phyloP scores from a whole-genome alignment of 495 filamentous ascomycete species.

The Daldinia concentrica region DNA sequence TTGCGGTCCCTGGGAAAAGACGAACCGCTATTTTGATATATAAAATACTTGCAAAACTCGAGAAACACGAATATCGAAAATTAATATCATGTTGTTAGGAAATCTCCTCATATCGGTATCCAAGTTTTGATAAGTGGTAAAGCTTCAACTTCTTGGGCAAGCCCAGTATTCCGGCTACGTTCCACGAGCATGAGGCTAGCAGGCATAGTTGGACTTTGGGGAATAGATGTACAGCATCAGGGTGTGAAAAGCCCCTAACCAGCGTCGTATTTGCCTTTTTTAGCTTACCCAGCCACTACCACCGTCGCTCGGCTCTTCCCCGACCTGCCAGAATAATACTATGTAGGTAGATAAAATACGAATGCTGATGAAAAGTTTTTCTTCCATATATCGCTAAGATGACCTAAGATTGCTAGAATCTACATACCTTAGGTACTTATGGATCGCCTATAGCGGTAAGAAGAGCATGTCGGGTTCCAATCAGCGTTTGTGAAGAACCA shows the following conservation, averaged over 20 bases:
- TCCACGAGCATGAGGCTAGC: conserved; percentile 4
- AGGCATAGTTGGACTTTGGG: conserved; percentile 4
- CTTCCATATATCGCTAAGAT: conserved; percentile 14
- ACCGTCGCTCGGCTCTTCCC: background rate
- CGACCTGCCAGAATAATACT: background rate
- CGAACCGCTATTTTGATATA: background rate
- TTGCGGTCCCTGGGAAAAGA: background rate
- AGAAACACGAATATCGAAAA: background rate
- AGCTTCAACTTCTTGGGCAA: background rate
- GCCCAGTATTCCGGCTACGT: conserved; percentile 7
- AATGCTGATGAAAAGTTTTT: background rate
- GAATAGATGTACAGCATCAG: conserved; percentile 16
- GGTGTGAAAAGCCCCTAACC: conserved; percentile 4
- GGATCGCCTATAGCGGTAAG: conserved; percentile 16
- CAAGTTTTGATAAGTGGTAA: background rate
- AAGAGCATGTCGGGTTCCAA: background rate
- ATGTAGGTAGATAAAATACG: no score
- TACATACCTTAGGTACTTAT: background rate
- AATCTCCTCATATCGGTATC: background rate
- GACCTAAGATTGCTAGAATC: conserved; percentile 11
- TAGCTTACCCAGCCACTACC: background rate
- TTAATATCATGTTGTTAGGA: background rate
- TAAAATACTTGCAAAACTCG: background rate
- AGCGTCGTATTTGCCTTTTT: conserved; percentile 22
- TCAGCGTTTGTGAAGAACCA: conserved; percentile 3